A percentile compares a stretch with the other conserved stretches of the same genome.
Conservation (phyloP, 2,329 filamentous ascomycete species). For the Apiospora phragmitis region DNA sequence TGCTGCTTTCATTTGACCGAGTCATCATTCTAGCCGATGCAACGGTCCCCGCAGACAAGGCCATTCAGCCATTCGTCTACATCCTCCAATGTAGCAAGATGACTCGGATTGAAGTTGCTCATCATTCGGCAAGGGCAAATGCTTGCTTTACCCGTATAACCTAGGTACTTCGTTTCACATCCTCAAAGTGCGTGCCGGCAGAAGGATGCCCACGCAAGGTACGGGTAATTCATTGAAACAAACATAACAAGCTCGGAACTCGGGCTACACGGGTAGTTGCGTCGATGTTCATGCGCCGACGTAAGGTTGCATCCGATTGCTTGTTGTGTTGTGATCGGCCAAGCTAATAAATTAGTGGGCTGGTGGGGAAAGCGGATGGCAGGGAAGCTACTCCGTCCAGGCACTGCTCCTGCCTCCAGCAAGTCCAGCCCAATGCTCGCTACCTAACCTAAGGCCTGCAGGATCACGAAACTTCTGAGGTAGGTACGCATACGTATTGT, state of each 20-base stretch:
- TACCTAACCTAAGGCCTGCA: not conserved
- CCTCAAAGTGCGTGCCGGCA: not conserved
- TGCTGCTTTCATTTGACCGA: not conserved
- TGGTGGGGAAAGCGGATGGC: not conserved
- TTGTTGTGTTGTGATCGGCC: not conserved
- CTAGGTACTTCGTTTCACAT: too few relatives aligned
- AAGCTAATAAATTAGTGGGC: not conserved
- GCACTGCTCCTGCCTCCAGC: too few relatives aligned
- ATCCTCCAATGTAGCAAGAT: too few relatives aligned
- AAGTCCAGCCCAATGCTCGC: too few relatives aligned
- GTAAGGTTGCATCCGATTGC: not conserved
- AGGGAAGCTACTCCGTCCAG: too few relatives aligned
- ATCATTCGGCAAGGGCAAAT: too few relatives aligned
- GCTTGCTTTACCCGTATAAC: too few relatives aligned
- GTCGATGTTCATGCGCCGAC: not conserved
- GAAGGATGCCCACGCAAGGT: too few relatives aligned
- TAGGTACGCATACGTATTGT: not conserved
- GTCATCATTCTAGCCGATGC: not conserved
- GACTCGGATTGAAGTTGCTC: too few relatives aligned
- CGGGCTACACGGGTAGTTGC: not conserved
- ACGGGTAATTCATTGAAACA: not conserved
- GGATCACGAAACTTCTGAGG: not conserved
- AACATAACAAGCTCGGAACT: not conserved
- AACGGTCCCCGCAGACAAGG: not conserved
- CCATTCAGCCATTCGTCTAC: not conserved